A percentile compares a stretch with the other conserved stretches of the same genome.
phyloP scores from a whole-genome alignment of 768 basidiomycete species.

The Leccinum disarticulatum region DNA sequence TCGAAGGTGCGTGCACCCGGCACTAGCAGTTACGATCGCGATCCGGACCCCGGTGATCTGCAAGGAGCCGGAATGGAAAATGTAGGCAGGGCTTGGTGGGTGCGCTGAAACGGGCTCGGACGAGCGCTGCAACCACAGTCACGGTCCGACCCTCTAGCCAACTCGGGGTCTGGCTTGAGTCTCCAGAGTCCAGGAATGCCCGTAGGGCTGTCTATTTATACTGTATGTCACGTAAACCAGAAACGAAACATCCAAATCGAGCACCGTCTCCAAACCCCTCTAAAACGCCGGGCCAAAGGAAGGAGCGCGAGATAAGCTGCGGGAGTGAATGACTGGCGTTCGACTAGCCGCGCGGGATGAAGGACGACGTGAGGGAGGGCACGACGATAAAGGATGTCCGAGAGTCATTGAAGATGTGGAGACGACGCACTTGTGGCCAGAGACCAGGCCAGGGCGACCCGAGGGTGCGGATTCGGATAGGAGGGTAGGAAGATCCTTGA shows the following conservation, averaged over 20 bases:
- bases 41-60: too few relatives aligned
- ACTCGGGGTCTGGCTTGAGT: too few relatives aligned
- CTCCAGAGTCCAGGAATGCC: too few relatives aligned
- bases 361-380: slow-evolving; percentile 70
- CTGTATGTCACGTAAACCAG: too few relatives aligned
- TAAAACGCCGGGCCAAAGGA: slow-evolving; percentile 52
- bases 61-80: too few relatives aligned
- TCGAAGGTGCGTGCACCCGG: too few relatives aligned
- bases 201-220: too few relatives aligned
- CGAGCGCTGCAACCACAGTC: too few relatives aligned
- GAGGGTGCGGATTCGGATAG: slow-evolving; percentile 45
- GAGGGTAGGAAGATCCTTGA: slow-evolving; percentile 73
- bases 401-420: slow-evolving; percentile 58
- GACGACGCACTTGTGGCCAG: slow-evolving; percentile 53
- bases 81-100: too few relatives aligned
- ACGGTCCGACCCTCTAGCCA: too few relatives aligned
- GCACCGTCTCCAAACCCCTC: slow-evolving; percentile 45
- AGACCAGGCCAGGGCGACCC: slow-evolving; percentile 35
- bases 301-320: slow-evolving; percentile 62
- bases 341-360: slow-evolving; percentile 61
- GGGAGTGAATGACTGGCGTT: slow-evolving; percentile 52
- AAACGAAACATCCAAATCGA: slow-evolving; percentile 43
- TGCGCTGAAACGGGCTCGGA: too few relatives aligned
- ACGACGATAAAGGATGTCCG: slow-evolving; percentile 62
- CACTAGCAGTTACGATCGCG: too few relatives aligned